Conservation (phyloP, 495 filamentous ascomycete genomes). For the Rusavskia elegans region DNA sequence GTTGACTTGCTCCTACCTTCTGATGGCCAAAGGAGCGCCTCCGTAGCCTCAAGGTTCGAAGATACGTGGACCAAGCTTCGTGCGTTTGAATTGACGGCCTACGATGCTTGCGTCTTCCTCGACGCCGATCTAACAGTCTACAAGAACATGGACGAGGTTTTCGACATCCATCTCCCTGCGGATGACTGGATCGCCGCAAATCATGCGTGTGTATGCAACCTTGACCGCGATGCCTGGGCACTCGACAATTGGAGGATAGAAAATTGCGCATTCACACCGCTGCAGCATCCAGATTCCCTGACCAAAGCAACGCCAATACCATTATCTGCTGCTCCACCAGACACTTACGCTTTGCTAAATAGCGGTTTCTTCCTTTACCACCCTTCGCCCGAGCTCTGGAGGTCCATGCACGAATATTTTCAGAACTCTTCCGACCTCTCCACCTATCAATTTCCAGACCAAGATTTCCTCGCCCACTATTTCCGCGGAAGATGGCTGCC, state of each 20-base stretch:
- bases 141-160: slow-evolving; percentile 28
- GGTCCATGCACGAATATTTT: slow-evolving; percentile 22
- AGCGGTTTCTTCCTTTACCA: slow-evolving; percentile 55
- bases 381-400: slow-evolving; percentile 18
- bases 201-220: slow-evolving; percentile 37
- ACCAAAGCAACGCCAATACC: slow-evolving; percentile 13
- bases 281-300: slow-evolving; percentile 19
- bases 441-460: slow-evolving; percentile 32
- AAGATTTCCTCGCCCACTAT: slow-evolving; percentile 34
- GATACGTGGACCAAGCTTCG: slow-evolving; percentile 42
- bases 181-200: slow-evolving; percentile 30
- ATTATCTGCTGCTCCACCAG: slow-evolving; percentile 5
- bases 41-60: slow-evolving; percentile 22
- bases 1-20: slow-evolving; percentile 19
- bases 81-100: slow-evolving; percentile 29
- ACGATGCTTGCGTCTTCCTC: slow-evolving; percentile 27
- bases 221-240: slow-evolving; percentile 30
- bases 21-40: slow-evolving; percentile 3
- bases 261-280: slow-evolving; percentile 33
- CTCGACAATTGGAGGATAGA: slow-evolving; percentile 27
- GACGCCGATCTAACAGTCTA: slow-evolving; percentile 36
- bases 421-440: slow-evolving; percentile 15
- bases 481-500: slow-evolving; percentile 27
- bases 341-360: slow-evolving; percentile 36
- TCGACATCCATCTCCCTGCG: slow-evolving; percentile 17